A percentile compares a stretch with the other conserved stretches of the same genome.
Conservation (phyloP, 108 stramenopile genomes). For the Nitzschia putrida region DNA sequence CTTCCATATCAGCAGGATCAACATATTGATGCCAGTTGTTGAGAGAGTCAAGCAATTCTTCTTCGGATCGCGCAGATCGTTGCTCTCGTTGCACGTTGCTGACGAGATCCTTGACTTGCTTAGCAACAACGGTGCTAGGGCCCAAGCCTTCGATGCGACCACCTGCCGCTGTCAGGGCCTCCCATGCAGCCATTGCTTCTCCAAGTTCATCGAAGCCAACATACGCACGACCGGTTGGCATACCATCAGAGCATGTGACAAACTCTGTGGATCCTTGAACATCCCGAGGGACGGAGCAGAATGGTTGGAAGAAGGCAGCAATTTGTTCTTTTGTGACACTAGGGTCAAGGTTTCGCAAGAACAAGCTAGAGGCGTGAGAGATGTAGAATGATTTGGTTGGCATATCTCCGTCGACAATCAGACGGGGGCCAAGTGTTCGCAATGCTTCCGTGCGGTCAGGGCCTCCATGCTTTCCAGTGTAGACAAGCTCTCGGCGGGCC, state of each 20-base stretch:
- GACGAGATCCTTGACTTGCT: conserved; percentile 23
- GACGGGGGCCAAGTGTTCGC: conserved; percentile 43
- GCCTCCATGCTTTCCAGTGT: conserved; percentile 49
- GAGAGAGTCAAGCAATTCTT: conserved; percentile 68
- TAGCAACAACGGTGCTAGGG: conserved; percentile 35
- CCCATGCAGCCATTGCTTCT: conserved; percentile 64
- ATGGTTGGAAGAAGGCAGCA: conserved; percentile 69
- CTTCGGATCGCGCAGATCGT: conserved; percentile 57
- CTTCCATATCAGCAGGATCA: conserved; percentile 72
- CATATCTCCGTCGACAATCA: conserved; percentile 81
- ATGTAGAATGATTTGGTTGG: conserved; percentile 75
- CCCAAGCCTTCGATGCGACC: conserved; percentile 22
- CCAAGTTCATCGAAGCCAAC: conserved; percentile 81
- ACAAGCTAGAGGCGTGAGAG: conserved; percentile 69
- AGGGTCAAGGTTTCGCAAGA: conserved; percentile 66
- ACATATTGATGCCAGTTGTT: conserved; percentile 81
- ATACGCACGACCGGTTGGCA: conserved; percentile 72
- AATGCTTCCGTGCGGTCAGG: conserved; percentile 35
- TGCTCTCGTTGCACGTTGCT: conserved; percentile 29
- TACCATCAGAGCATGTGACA: conserved; percentile 61
- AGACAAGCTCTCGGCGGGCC: conserved; percentile 72
- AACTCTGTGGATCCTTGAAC: conserved; percentile 76
- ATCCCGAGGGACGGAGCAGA: conserved; percentile 62
- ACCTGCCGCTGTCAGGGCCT: conserved; percentile 10
- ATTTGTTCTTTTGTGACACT: conserved; percentile 65